Percentiles rank a stretch among this genome's conserved stretches.
Conservation (phyloP, 805 yeast species). For the Metschnikowia similis region DNA sequence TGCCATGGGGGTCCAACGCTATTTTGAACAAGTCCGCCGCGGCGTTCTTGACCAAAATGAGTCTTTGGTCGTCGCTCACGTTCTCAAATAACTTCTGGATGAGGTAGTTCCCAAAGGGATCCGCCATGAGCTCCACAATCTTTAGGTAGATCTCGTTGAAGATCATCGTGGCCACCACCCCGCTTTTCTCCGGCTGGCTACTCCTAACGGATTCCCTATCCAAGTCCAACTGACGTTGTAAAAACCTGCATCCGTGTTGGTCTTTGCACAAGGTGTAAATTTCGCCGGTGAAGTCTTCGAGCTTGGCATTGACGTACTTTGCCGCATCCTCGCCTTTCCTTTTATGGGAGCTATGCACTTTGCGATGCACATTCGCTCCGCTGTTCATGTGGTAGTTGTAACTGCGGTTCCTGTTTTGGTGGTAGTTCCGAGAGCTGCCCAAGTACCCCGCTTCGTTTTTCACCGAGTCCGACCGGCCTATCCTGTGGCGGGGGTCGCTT, state of each 20-base stretch:
- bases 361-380: conserved; percentile 41
- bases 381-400: conserved; percentile 16
- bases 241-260: conserved; percentile 92
- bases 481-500: background rate
- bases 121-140: conserved; percentile 84
- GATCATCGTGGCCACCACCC: conserved; percentile 65
- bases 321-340: conserved; percentile 65
- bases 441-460: background rate
- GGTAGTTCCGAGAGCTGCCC: conserved; percentile 6
- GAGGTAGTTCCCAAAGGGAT: conserved; percentile 96
- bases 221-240: conserved; percentile 80
- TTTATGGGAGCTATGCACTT: conserved; percentile 30
- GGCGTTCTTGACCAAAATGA: conserved; percentile 64
- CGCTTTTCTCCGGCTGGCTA: conserved; percentile 16
- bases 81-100: conserved; percentile 86
- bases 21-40: conserved; percentile 70
- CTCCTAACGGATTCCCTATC: conserved; percentile 32
- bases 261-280: conserved; percentile 84
- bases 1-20: conserved; percentile 92
- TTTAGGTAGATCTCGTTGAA: conserved; percentile 76
- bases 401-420: conserved; percentile 6
- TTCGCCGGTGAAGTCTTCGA: conserved; percentile 66
- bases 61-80: conserved; percentile 65
- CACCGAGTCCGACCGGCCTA: background rate
- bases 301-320: conserved; percentile 60